phyloP scores from a whole-genome alignment of 805 yeast species.

The Yarrowia sp. region DNA sequence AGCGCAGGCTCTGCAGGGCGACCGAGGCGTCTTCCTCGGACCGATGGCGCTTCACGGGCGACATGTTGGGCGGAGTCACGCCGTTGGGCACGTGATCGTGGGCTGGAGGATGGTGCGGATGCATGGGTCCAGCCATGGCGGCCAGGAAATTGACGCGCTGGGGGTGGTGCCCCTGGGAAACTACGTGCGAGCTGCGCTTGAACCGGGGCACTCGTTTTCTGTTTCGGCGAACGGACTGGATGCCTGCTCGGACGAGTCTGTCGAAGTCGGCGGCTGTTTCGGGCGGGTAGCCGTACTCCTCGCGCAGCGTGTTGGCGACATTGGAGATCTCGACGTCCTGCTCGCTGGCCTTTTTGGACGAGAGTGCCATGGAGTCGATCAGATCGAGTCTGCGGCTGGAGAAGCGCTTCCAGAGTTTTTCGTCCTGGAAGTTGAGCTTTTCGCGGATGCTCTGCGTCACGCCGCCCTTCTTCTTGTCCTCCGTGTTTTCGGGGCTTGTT shows the following conservation, averaged over 20 bases:
- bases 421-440: constrained; percentile 74
- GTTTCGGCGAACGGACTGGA: constrained; percentile 88
- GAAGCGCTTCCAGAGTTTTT: constrained; percentile 81
- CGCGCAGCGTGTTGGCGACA: constrained; percentile 73
- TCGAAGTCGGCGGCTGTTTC: constrained; percentile 71
- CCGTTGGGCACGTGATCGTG: neutral
- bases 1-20: constrained; percentile 18
- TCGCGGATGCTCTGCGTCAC: constrained; percentile 58
- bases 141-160: constrained; percentile 23
- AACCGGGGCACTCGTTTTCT: constrained; percentile 41
- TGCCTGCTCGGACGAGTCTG: constrained; percentile 86
- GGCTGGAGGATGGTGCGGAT: neutral
- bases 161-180: constrained; percentile 2
- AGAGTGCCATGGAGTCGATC: constrained; percentile 67
- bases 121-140: constrained; percentile 22
- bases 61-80: neutral
- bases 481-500: neutral
- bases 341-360: constrained; percentile 80
- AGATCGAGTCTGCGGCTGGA: constrained; percentile 87
- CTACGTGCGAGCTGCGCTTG: neutral
- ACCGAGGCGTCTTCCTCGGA: constrained; percentile 22
- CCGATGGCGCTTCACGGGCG: constrained; percentile 6
- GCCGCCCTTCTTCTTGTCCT: constrained; percentile 38
- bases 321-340: constrained; percentile 78
- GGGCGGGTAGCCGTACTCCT: constrained; percentile 70